phyloP scores from a whole-genome alignment of 805 yeast species.

The Candida hungchunana region DNA sequence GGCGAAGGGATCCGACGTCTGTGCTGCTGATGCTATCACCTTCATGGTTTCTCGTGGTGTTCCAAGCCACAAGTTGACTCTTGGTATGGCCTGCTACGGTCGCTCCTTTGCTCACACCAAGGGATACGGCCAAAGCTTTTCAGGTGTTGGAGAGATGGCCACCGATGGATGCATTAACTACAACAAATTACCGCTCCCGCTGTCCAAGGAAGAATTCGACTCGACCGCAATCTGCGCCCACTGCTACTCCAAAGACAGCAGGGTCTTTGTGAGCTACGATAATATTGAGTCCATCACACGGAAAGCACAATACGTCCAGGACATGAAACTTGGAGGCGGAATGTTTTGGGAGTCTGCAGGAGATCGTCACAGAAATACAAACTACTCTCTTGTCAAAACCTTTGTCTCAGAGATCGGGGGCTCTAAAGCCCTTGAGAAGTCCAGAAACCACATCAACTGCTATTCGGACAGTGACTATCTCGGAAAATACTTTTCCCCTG shows the following conservation, averaged over 20 bases:
- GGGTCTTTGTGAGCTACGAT: constrained; percentile 61
- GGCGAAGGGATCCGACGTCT: constrained; percentile 34
- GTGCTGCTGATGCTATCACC: constrained; percentile 45
- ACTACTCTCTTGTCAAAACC: constrained; percentile 39
- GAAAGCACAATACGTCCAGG: constrained; percentile 58
- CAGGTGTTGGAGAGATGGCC: constrained; percentile 26
- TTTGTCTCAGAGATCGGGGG: constrained; percentile 35
- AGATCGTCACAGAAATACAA: constrained; percentile 38
- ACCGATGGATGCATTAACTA: constrained; percentile 46
- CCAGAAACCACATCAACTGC: constrained; percentile 9
- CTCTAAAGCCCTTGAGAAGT: constrained; percentile 5
- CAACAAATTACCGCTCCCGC: constrained; percentile 46
- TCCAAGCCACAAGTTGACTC: constrained; percentile 45
- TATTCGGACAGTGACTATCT: constrained; percentile 14
- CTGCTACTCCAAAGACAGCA: constrained; percentile 37
- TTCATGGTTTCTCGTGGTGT: constrained; percentile 42
- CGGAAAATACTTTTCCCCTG: not conserved
- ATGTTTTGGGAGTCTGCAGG: constrained; percentile 97
- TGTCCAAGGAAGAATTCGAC: constrained; percentile 49
- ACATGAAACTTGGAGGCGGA: constrained; percentile 65
- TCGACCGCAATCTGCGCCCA: constrained; percentile 47
- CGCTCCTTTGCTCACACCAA: constrained; percentile 42
- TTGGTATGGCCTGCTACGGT: constrained; percentile 92
- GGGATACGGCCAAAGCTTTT: constrained; percentile 39
- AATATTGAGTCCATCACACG: constrained; percentile 43